Conservation (phyloP, 192 early-diverging fungal species). For the Neocallimastix lanati region DNA sequence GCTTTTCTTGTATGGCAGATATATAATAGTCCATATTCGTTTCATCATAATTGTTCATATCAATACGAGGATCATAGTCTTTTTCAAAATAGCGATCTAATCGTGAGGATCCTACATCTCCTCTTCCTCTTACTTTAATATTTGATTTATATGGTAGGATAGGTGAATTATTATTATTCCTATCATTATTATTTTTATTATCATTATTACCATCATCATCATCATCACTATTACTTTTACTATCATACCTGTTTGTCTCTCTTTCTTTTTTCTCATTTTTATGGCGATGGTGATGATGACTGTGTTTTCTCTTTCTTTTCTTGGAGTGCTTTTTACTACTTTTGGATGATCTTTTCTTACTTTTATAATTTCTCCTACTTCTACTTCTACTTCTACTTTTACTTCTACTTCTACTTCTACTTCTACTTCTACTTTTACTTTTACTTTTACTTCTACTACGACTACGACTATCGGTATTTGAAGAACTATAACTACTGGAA, state of each 20-base stretch:
- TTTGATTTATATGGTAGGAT: background rate
- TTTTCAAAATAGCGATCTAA: constrained; percentile 24
- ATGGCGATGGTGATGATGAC: background rate
- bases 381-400: background rate
- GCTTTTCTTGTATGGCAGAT: constrained; percentile 8
- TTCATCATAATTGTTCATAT: constrained; percentile 29
- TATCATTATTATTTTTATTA: too few species aligned
- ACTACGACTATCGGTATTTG: too few species aligned
- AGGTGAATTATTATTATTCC: background rate
- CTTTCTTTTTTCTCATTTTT: too few species aligned
- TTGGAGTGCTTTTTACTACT: constrained; percentile 1
- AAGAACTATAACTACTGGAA: too few species aligned
- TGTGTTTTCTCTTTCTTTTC: background rate
- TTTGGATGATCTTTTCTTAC: constrained; percentile 1
- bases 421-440: too few species aligned
- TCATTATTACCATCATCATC: too few species aligned
- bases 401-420: background rate
- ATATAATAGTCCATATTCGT: constrained; percentile 13
- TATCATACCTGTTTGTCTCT: too few species aligned
- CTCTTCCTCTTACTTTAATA: constrained; percentile 5
- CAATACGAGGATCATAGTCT: constrained; percentile 18
- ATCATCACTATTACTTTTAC: too few species aligned
- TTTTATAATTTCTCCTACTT: background rate
- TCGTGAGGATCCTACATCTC: constrained; percentile 11
- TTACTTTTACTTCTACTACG: too few species aligned